phyloP scores from a whole-genome alignment of 2,329 filamentous ascomycete genomes.

The Microcyclosporella mali region DNA sequence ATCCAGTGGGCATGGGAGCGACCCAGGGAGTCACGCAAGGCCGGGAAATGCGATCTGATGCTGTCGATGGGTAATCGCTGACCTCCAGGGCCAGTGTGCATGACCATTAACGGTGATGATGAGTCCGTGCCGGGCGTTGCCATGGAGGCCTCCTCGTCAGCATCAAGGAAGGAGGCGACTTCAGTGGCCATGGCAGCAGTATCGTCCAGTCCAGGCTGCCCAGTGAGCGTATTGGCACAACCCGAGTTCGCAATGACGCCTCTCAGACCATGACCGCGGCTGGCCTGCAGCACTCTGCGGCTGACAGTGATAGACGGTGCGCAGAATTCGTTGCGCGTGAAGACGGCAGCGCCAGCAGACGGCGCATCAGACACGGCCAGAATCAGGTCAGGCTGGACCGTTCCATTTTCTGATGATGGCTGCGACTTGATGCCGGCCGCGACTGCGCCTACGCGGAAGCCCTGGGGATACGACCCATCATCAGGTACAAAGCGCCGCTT shows the following conservation, averaged over 20 bases:
- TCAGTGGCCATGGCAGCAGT: conserved; percentile 76
- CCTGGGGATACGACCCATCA: conserved; percentile 79
- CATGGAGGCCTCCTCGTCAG: too few species aligned
- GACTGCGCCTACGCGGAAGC: conserved; percentile 79
- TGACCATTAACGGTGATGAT: conserved; percentile 70
- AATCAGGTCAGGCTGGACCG: conserved; percentile 81
- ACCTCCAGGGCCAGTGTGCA: conserved; percentile 98
- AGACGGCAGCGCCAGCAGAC: conserved; percentile 83
- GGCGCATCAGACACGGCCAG: conserved; percentile 80
- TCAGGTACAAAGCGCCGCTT: conserved; percentile 90
- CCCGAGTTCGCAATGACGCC: conserved; percentile 91
- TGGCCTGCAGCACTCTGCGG: conserved; percentile 52
- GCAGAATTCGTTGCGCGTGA: conserved; percentile 98
- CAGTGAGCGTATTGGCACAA: conserved; percentile 95
- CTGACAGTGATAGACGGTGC: conserved; percentile 90
- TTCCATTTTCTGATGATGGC: too few species aligned
- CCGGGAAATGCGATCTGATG: conserved; percentile 76
- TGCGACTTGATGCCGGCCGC: conserved; percentile 93
- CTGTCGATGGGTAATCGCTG: conserved; percentile 88
- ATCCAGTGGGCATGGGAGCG: conserved; percentile 81
- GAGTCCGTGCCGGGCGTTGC: conserved; percentile 35
- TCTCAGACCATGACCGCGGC: conserved; percentile 63
- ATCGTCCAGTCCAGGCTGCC: conserved; percentile 81
- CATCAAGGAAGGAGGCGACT: conserved; percentile 62
- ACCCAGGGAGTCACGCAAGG: conserved; percentile 65